These are phyloP conservation scores for Diaporthe nobilis DNA, from an alignment of 2,329 filamentous ascomycete genomes.

Conservation along the genomic window DNA sequence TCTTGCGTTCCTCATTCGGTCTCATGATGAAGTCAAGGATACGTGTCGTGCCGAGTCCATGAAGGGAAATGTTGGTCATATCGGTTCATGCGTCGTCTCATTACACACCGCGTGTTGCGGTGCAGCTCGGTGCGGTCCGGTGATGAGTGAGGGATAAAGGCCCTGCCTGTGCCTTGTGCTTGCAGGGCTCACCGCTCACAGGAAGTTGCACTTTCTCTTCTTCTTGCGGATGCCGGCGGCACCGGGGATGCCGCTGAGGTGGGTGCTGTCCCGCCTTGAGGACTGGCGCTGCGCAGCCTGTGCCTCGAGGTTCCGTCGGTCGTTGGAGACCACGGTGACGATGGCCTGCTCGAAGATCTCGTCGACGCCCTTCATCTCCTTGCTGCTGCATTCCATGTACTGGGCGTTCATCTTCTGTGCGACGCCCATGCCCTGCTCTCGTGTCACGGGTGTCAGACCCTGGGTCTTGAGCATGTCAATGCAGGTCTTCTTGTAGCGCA, in stretches of 20 bases:
- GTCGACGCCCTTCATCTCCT: constrained; percentile 95
- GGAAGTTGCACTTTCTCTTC: constrained; percentile 86
- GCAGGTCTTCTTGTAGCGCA: constrained; percentile 94
- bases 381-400: constrained; percentile 99
- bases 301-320: constrained; percentile 73
- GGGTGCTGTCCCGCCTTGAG: constrained; percentile 53
- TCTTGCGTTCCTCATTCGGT: constrained; percentile 11
- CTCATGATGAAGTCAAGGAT: constrained; percentile 19
- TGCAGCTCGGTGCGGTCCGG: constrained; percentile 4
- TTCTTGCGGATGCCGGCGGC: constrained; percentile 72
- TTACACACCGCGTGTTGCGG: constrained; percentile 21
- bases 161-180: neutral
- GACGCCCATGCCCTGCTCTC: constrained; percentile 88
- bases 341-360: constrained; percentile 96
- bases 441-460: constrained; percentile 93
- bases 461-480: constrained; percentile 99
- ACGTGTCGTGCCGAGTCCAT: constrained; percentile 32
- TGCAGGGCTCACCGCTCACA: constrained; percentile 64
- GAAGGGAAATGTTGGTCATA: constrained; percentile 35
- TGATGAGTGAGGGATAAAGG: neutral
- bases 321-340: constrained; percentile 88
- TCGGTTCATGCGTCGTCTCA: constrained; percentile 40
- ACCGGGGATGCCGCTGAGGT: constrained; percentile 50
- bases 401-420: constrained; percentile 93
- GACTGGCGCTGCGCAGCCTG: constrained; percentile 55